Evolutionary conservation across 2,329 filamentous ascomycete species (phyloP).

Genomic region (Balansia obtecta): DNA sequence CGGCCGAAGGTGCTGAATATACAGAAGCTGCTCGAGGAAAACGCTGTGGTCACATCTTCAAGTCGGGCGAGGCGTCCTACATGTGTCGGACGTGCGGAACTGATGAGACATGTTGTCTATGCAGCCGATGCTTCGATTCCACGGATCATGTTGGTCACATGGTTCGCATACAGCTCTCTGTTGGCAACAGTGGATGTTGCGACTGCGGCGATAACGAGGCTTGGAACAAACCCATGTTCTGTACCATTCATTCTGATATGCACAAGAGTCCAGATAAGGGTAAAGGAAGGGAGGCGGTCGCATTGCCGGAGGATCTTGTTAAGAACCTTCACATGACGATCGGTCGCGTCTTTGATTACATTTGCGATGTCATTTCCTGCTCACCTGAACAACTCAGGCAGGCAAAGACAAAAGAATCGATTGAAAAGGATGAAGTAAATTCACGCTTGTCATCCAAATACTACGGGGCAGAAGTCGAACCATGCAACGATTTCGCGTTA

Average conservation of each 20-base stretch:
- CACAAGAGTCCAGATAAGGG: constrained; percentile 40
- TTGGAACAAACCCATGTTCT: constrained; percentile 78
- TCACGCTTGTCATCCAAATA: constrained; percentile 60
- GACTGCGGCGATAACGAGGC: constrained; percentile 95
- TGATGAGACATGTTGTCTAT: constrained; percentile 92
- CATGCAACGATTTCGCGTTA: constrained; percentile 58
- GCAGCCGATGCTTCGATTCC: constrained; percentile 85
- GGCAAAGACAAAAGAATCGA: constrained; percentile 69
- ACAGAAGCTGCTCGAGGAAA: constrained; percentile 84
- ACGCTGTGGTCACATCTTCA: constrained; percentile 95
- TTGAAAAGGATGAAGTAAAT: constrained; percentile 66
- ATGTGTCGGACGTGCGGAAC: constrained; percentile 86
- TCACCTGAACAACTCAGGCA: constrained; percentile 89
- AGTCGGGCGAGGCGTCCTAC: constrained; percentile 85
- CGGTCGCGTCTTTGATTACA: constrained; percentile 75
- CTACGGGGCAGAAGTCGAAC: constrained; percentile 48
- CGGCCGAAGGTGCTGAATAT: constrained; percentile 90
- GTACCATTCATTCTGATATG: constrained; percentile 75
- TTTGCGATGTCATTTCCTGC: constrained; percentile 96
- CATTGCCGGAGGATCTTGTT: constrained; percentile 62
- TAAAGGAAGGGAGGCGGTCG: constrained; percentile 45
- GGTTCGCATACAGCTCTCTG: constrained; percentile 77
- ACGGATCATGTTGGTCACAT: constrained; percentile 92
- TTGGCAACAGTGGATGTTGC: constrained; percentile 90
- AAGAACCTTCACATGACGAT: constrained; percentile 77